phyloP scores from a whole-genome alignment of 2,329 filamentous ascomycete genomes.

The Fusarium buharicum region DNA sequence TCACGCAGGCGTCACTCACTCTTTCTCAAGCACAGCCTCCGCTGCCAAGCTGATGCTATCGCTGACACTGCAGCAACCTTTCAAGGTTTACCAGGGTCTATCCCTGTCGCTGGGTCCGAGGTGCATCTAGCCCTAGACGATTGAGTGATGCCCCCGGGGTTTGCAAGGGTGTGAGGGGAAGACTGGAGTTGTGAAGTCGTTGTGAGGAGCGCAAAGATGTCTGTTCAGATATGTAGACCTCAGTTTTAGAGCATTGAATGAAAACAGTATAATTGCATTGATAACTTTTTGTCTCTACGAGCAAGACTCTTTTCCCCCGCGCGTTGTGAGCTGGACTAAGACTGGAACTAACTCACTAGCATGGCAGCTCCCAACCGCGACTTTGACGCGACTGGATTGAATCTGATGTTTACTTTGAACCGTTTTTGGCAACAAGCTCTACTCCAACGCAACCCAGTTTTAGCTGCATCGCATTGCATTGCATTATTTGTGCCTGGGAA shows the following conservation, averaged over 20 bases:
- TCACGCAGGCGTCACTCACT: constrained; percentile 9
- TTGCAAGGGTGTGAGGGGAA: constrained; percentile 5
- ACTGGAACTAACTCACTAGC: background rate
- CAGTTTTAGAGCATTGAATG: background rate
- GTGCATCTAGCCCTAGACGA: constrained; percentile 18
- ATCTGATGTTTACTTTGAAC: constrained; percentile 34
- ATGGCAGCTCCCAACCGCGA: constrained; percentile 13
- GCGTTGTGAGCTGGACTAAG: background rate
- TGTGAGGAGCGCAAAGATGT: background rate
- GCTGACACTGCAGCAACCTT: constrained; percentile 42
- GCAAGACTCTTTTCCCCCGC: background rate
- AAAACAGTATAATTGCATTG: background rate
- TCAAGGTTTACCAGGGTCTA: constrained; percentile 32
- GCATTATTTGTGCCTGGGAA: constrained; percentile 36
- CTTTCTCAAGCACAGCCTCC: constrained; percentile 40
- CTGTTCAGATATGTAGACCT: background rate
- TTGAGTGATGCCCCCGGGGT: constrained; percentile 4
- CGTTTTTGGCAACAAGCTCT: constrained; percentile 33
- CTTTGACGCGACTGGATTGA: constrained; percentile 4
- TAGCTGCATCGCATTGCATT: constrained; percentile 31
- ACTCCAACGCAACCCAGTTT: constrained; percentile 4
- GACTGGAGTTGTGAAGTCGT: constrained; percentile 9
- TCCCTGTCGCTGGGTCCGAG: constrained; percentile 31
- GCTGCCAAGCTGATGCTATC: constrained; percentile 41
- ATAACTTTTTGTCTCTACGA: no score